Percentiles rank a stretch among this genome's conserved stretches.
Evolutionary conservation across 208 protist species (phyloP).

Genomic region (Naegleria gruberi): DNA sequence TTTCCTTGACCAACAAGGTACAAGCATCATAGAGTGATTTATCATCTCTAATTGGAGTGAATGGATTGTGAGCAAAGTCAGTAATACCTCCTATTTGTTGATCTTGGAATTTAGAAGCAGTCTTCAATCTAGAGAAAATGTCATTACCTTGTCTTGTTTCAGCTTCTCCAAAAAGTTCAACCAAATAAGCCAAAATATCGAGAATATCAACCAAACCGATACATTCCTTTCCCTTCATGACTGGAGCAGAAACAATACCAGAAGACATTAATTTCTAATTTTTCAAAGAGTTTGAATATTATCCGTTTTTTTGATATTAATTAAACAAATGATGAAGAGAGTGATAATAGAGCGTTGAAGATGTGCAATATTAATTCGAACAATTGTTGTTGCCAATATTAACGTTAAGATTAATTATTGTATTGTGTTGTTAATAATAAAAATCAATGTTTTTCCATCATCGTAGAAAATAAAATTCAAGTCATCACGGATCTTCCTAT

Average conservation of each 20-base stretch:
- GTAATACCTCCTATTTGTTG: constrained; percentile 14
- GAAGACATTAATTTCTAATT: background rate
- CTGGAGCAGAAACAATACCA: background rate
- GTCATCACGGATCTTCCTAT: background rate
- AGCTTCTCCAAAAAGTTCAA: background rate
- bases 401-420: no score
- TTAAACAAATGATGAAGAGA: background rate
- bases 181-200: background rate
- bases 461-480: background rate
- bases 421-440: no score
- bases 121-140: background rate
- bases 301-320: background rate
- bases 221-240: background rate
- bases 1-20: background rate
- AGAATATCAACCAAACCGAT: constrained; percentile 3
- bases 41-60: background rate
- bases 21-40: background rate
- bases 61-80: constrained; percentile 7
- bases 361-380: background rate
- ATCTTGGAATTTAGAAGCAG: background rate
- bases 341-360: no score
- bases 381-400: background rate
- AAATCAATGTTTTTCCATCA: no score
- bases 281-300: background rate
- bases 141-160: background rate